These are phyloP conservation scores for Daldinia eschscholtzii DNA, from an alignment of 2,329 filamentous ascomycete species.

Conservation along the genomic window DNA sequence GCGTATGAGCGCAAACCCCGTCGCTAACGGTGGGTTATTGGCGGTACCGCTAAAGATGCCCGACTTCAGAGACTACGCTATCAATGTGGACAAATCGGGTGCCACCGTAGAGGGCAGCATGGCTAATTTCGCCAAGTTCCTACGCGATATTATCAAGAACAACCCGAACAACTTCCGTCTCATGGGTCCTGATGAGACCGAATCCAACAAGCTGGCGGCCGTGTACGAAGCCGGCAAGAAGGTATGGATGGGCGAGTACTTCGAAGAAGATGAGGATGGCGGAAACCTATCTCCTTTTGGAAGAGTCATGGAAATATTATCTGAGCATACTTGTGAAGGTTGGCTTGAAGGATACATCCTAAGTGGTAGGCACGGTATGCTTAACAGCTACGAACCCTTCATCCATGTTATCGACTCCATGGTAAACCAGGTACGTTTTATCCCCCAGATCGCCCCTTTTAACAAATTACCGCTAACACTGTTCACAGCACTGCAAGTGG, in stretches of 20 bases:
- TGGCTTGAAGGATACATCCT: constrained; percentile 85
- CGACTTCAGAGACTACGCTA: constrained; percentile 76
- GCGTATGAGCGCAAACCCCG: constrained; percentile 82
- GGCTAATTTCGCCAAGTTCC: constrained; percentile 75
- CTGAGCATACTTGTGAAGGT: constrained; percentile 82
- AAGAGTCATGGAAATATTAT: constrained; percentile 87
- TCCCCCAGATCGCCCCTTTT: neutral
- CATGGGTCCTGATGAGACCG: constrained; percentile 84
- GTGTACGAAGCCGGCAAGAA: constrained; percentile 83
- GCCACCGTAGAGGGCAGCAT: constrained; percentile 72
- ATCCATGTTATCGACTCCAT: constrained; percentile 87
- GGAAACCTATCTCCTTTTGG: constrained; percentile 77
- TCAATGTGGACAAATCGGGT: constrained; percentile 72
- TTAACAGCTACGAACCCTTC: constrained; percentile 87
- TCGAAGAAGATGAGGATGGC: constrained; percentile 80
- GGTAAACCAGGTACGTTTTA: constrained; percentile 74
- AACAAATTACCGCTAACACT: constrained; percentile 32
- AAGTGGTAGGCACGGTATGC: constrained; percentile 78
- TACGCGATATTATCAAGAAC: constrained; percentile 74
- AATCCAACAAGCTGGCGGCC: constrained; percentile 80
- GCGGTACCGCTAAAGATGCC: constrained; percentile 76
- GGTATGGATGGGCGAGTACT: constrained; percentile 83
- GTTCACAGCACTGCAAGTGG: constrained; percentile 80
- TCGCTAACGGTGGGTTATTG: constrained; percentile 78
- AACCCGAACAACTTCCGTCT: constrained; percentile 79